These are phyloP conservation scores for Exobasidium rhododendri DNA, from an alignment of 1,284 basidiomycete genomes.

Conservation along the genomic window DNA sequence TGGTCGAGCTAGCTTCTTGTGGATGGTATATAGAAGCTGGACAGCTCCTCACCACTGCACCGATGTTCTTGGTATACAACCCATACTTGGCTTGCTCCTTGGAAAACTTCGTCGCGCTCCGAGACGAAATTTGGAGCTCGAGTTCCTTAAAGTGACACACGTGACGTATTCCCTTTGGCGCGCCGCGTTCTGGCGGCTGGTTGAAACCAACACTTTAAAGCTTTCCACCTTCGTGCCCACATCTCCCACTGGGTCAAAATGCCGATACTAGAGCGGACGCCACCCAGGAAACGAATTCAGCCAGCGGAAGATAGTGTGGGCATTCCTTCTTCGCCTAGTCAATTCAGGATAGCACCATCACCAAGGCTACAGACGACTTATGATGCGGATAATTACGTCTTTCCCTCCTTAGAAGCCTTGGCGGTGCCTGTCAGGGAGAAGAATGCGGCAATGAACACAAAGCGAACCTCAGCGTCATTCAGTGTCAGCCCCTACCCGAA, in stretches of 20 bases:
- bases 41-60: too few relatives aligned
- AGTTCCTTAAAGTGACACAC: too few relatives aligned
- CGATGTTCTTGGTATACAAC: too few relatives aligned
- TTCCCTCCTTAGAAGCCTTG: slow-evolving; percentile 4
- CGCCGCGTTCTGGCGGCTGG: background rate
- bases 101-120: too few relatives aligned
- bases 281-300: background rate
- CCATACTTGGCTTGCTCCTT: too few relatives aligned
- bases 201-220: slow-evolving; percentile 1
- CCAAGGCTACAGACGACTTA: background rate
- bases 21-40: too few relatives aligned
- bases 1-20: too few relatives aligned
- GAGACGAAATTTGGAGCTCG: too few relatives aligned
- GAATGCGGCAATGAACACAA: background rate
- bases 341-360: too few relatives aligned
- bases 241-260: background rate
- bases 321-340: background rate
- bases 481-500: background rate
- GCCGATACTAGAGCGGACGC: background rate
- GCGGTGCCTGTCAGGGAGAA: background rate
- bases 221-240: background rate
- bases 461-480: background rate
- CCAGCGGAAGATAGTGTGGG: background rate
- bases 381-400: background rate
- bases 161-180: background rate